These are phyloP conservation scores for Isatis tinctoria DNA, from an alignment of 345 rosid genomes.

Conservation along the genomic window DNA sequence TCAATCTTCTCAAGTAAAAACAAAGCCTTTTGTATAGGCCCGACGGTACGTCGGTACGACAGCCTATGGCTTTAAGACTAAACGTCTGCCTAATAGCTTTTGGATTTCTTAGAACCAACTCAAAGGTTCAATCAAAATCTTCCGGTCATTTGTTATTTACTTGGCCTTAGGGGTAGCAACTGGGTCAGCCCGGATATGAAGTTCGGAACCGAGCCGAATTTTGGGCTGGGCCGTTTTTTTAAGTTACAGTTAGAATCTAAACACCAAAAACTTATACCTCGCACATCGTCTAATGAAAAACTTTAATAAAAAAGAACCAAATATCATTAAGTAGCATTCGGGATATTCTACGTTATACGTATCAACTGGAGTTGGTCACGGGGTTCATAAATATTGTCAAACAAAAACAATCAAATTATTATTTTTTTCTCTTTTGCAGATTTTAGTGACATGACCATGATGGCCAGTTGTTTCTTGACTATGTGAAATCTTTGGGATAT, in stretches of 20 bases:
- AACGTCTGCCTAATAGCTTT: background rate
- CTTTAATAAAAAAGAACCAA: background rate
- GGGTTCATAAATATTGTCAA: background rate
- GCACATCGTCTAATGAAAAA: background rate
- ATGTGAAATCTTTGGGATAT: background rate
- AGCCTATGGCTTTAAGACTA: background rate
- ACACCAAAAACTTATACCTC: background rate
- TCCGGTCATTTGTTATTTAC: background rate
- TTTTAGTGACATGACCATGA: background rate
- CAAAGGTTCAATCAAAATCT: background rate
- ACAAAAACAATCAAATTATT: no score
- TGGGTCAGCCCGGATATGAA: background rate
- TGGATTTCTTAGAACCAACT: background rate
- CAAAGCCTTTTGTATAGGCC: conserved; percentile 11
- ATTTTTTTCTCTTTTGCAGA: background rate
- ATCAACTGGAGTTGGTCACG: background rate
- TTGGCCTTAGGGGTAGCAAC: background rate
- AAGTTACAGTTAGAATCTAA: background rate
- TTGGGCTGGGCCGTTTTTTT: background rate
- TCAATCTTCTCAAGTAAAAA: no score
- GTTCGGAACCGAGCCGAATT: background rate
- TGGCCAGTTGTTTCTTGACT: background rate
- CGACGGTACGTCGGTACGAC: conserved; percentile 6
- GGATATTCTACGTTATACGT: no score
- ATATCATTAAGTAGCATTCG: no score